Evolutionary conservation across 352 stramenopile species (phyloP), one percentile per base, ranked within the genome.

Genomic region (Globisporangium yorkense): DNA sequence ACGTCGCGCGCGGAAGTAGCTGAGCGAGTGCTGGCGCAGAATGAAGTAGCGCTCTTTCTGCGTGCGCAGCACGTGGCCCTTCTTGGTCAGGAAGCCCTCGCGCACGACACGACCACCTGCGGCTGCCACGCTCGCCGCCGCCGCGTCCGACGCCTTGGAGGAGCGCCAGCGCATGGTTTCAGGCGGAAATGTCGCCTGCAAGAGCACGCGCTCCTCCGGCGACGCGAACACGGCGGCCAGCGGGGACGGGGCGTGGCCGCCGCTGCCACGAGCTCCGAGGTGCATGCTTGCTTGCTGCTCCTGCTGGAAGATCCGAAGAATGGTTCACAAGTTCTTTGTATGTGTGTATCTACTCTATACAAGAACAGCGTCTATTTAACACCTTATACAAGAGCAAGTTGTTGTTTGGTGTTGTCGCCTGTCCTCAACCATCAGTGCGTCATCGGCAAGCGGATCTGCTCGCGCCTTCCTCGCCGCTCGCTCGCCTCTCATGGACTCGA

Each of bases 41-140:
- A 81, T 65, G 41, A 84, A 79, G 56, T 76, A 80, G 3, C 74
- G 67, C 54, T 81, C 72, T 47, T 80, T 84, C n/a, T 75, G 72
- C 20, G 74, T 84, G 43, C 70, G 74, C 65, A 84, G 56, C 60
- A 84, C 54, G 43, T 84, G 74, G 0, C 74, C 74, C 43, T 84
- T 84, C 55, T 84, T 84, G 24, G 73, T 58, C 39, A 84, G 66
- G 54, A 76, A 74, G 2, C 74, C 74, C n/a, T 74, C 69, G 56
- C 71, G 70, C 44, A 66, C 47, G 41, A 69, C 52, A 16, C 29
- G 54, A 16, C 51, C 57, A 24, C 63, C 51, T 15, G 53, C 46
- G 2, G 59, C 48, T 43, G 47, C 41, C 16, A 33, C 21, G 2
- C 39, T 49, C 1, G 58, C 59, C 1, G 43, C 33, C 1, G 27